Base-by-base conservation (phyloP, 164 flowering plant species). In the Cinnamomum micranthum region DNA sequence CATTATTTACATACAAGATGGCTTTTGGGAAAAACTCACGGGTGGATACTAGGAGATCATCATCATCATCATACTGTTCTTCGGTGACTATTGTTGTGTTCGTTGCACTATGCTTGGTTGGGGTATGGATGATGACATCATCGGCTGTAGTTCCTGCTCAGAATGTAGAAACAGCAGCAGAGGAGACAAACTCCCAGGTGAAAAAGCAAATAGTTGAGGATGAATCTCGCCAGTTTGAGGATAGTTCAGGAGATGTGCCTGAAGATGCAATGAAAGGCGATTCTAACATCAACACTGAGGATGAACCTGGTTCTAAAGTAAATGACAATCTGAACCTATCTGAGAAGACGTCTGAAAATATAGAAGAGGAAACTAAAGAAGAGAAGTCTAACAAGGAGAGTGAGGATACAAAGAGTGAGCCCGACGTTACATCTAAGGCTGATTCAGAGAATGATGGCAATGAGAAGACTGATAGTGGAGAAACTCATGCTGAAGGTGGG, bases 91-190 rank as follows among this genome's bases (percentile, higher is more conserved):
- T 94, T 15, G 91, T 88, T 50, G 93, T 84, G 41, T 92, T 95
- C 79, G 95, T 95, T 47, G 98, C 90, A 55, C 87, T 95, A 24
- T 92, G 97, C 74, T 83, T 95, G 75, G 94, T 93, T 75, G 99
- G 97, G 62, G 91, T 95, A 66, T 95, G 99, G 99, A 93, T 93
- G 97, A 83, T 95, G 92, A 89, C 96, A 65, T 92, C 99, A 17
- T 91, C 99, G 3, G 89, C 97, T 6, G 84, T 88, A 5, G 89
- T 85, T 22, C 93, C 97, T 28, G 88, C 73, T 71, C 87, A 85
- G 70, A 90, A 79, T 72, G 74, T 80, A 0, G 93, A 90, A 51
- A 77, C 81, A 66, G 71, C 89, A 17, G 19, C 83, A 60, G 81
- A 82, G 77, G 93, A 88, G 68, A 86, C 74, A 50, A 89, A 87